phyloP scores from a whole-genome alignment of 352 stramenopile genomes.

The Phytophthora citrophthora region DNA sequence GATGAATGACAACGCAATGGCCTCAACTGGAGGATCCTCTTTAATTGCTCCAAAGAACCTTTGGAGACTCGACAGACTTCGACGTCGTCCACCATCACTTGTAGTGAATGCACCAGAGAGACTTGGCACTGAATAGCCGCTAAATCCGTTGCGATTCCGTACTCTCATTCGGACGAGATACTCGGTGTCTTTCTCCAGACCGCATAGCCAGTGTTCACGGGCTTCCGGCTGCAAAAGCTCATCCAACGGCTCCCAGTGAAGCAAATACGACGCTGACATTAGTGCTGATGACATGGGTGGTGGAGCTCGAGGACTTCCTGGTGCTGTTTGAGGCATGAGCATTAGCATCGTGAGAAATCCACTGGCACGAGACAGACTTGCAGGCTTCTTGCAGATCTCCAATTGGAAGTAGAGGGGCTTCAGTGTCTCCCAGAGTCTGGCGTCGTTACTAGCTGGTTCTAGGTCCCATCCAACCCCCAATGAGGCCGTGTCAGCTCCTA shows the following conservation, averaged over 20 bases:
- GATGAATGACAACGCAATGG: constrained; percentile 51
- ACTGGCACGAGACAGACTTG: constrained; percentile 48
- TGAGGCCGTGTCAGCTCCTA: constrained; percentile 57
- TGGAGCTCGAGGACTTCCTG: constrained; percentile 24
- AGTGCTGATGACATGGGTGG: constrained; percentile 26
- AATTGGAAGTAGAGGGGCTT: constrained; percentile 59
- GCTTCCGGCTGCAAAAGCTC: constrained; percentile 58
- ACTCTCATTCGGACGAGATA: constrained; percentile 68
- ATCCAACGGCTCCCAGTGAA: constrained; percentile 57
- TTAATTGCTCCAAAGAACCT: constrained; percentile 34
- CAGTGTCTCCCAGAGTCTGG: constrained; percentile 40
- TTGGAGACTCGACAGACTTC: constrained; percentile 28
- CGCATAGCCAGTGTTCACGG: constrained; percentile 63
- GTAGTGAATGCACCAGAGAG: constrained; percentile 59
- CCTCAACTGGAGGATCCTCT: constrained; percentile 27
- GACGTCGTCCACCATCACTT: constrained; percentile 19
- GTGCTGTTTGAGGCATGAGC: constrained; percentile 40
- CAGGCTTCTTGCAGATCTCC: constrained; percentile 68
- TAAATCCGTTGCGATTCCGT: constrained; percentile 69
- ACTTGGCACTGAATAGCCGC: constrained; percentile 58
- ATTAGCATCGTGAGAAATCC: constrained; percentile 62
- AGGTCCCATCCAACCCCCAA: constrained; percentile 69
- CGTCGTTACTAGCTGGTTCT: constrained; percentile 33
- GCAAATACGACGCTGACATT: constrained; percentile 46
- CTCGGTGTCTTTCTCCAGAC: constrained; percentile 58